Evolutionary conservation across 192 early-diverging fungal genomes (phyloP).

Genomic region (Geranomyces variabilis): DNA sequence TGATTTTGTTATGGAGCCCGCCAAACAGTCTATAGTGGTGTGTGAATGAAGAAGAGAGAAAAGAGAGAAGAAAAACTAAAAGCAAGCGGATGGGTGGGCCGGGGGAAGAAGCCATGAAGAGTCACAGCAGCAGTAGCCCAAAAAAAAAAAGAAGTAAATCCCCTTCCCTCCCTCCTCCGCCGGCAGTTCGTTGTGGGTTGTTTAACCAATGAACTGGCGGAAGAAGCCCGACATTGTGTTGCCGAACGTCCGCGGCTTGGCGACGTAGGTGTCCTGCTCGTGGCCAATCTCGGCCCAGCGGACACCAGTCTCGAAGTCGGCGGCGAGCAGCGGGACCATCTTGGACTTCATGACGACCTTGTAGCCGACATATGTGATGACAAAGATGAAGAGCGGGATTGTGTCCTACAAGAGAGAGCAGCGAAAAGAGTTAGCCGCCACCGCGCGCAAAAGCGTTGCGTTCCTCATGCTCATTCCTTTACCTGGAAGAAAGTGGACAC

Average conservation of each 20-base stretch:
- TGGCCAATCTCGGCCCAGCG: conserved; percentile 26
- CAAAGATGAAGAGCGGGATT: conserved; percentile 65
- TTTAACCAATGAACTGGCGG: conserved; percentile 16
- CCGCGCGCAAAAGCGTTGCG: background rate
- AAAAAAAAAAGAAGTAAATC: too few species aligned
- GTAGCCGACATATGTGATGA: conserved; percentile 66
- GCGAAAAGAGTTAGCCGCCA: background rate
- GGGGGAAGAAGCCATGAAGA: too few species aligned
- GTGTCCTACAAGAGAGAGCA: conserved; percentile 31
- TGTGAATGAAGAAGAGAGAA: too few species aligned
- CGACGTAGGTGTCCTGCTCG: conserved; percentile 15
- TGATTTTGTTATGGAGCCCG: too few species aligned
- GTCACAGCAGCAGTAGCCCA: too few species aligned
- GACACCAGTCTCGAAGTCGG: conserved; percentile 65
- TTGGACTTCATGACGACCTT: conserved; percentile 63
- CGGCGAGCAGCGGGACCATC: conserved; percentile 63
- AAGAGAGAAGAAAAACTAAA: too few species aligned
- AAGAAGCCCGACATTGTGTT: background rate
- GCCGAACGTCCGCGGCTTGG: background rate
- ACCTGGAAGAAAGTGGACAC: conserved; percentile 15
- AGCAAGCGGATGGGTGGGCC: too few species aligned
- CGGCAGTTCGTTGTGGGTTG: too few species aligned
- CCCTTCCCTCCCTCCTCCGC: too few species aligned
- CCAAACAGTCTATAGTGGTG: too few species aligned
- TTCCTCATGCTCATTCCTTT: background rate